These are phyloP conservation scores for Fusarium sp. DNA, from an alignment of 2,329 filamentous ascomycete species.

Conservation along the genomic window DNA sequence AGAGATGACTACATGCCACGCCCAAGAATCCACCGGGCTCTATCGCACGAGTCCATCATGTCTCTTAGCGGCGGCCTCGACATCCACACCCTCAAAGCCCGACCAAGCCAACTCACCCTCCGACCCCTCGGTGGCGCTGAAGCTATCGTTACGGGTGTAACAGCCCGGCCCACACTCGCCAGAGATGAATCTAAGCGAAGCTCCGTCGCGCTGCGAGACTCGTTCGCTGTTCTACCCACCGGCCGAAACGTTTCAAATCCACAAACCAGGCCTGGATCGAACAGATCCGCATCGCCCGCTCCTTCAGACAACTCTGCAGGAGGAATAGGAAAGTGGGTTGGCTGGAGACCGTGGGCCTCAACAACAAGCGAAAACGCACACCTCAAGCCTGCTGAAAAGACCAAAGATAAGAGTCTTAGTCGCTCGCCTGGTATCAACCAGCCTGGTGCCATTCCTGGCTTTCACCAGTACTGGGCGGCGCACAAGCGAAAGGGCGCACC, in stretches of 20 bases:
- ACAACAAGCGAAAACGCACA: slow-evolving; percentile 16
- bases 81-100: slow-evolving; percentile 82
- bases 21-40: slow-evolving; percentile 68
- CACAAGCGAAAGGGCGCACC: slow-evolving; percentile 64
- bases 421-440: slow-evolving; percentile 82
- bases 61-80: slow-evolving; percentile 89
- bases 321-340: slow-evolving; percentile 58
- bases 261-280: slow-evolving; percentile 39
- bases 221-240: slow-evolving; percentile 55
- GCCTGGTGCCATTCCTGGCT: slow-evolving; percentile 77
- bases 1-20: slow-evolving; percentile 53
- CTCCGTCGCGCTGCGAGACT: slow-evolving; percentile 69
- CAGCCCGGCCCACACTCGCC: slow-evolving; percentile 68
- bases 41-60: slow-evolving; percentile 89
- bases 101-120: slow-evolving; percentile 79
- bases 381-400: slow-evolving; percentile 36
- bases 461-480: slow-evolving; percentile 66
- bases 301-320: slow-evolving; percentile 41
- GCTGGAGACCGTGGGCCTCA: slow-evolving; percentile 61
- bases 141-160: slow-evolving; percentile 68
- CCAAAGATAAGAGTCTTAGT: slow-evolving; percentile 53
- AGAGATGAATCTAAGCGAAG: slow-evolving; percentile 59
- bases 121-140: slow-evolving; percentile 64
- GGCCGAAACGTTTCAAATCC: slow-evolving; percentile 49
- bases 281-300: slow-evolving; percentile 41